These are phyloP conservation scores for Calonectria montana DNA, from an alignment of 2,329 filamentous ascomycete genomes.

Conservation along the genomic window DNA sequence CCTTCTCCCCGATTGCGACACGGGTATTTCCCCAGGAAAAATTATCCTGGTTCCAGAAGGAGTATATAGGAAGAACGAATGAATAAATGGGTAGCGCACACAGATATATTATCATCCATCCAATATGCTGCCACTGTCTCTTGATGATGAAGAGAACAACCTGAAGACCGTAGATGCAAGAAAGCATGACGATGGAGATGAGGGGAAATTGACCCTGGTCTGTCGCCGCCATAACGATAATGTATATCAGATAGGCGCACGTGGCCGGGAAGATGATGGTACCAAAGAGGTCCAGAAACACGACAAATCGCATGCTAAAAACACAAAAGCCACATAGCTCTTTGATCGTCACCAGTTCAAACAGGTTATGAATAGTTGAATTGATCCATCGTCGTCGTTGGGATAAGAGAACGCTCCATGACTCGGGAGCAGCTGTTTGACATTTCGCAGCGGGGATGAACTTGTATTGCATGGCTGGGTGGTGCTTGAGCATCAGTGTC, in stretches of 20 bases:
- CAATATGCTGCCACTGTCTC: slow-evolving; percentile 96
- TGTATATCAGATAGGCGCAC: slow-evolving; percentile 87
- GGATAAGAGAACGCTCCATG: slow-evolving; percentile 94
- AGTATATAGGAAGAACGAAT: slow-evolving; percentile 91
- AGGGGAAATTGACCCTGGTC: slow-evolving; percentile 80
- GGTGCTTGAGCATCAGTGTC: slow-evolving; percentile 97
- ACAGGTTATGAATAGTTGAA: slow-evolving; percentile 96
- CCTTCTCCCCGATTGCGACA: slow-evolving; percentile 95
- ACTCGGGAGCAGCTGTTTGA: slow-evolving; percentile 91
- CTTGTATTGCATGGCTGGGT: slow-evolving; percentile 95
- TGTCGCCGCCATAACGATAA: slow-evolving; percentile 64
- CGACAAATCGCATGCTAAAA: slow-evolving; percentile 97
- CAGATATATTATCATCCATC: slow-evolving; percentile 99
- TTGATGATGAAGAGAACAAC: slow-evolving; percentile 96
- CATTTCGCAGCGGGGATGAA: slow-evolving; percentile 94
- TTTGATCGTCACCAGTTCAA: slow-evolving; percentile 87
- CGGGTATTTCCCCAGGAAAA: slow-evolving; percentile 99
- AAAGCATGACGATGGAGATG: slow-evolving; percentile 90
- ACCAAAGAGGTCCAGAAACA: slow-evolving; percentile 92
- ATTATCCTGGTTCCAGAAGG: slow-evolving; percentile 99
- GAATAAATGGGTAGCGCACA: slow-evolving; percentile 93
- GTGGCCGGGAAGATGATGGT: slow-evolving; percentile 93
- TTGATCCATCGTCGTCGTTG: slow-evolving; percentile 99
- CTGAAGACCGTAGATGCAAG: slow-evolving; percentile 95
- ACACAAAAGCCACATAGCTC: slow-evolving; percentile 99